phyloP scores from a whole-genome alignment of 163 green algal genomes.

The Scenedesmus sp. region DNA sequence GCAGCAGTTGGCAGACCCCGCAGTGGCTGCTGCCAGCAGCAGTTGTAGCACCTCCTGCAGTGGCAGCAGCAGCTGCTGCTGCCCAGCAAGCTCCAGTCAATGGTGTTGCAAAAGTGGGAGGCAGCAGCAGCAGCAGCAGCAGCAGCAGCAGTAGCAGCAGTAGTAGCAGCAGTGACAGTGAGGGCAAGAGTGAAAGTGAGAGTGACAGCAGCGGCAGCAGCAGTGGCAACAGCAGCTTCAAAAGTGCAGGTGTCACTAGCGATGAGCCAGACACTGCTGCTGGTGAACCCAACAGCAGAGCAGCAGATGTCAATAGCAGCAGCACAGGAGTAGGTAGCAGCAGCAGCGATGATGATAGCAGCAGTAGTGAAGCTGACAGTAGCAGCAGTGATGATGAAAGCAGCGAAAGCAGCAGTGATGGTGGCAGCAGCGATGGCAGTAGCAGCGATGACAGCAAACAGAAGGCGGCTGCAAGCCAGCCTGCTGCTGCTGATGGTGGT shows the following conservation, averaged over 20 bases:
- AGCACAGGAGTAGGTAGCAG: background rate
- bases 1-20: background rate
- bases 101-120: background rate
- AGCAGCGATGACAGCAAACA: background rate
- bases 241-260: background rate
- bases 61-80: background rate
- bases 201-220: background rate
- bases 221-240: background rate
- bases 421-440: background rate
- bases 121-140: background rate
- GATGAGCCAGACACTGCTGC: background rate
- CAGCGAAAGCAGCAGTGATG: background rate
- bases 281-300: background rate
- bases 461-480: background rate
- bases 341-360: background rate
- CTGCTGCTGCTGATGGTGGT: background rate
- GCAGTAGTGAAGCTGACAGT: background rate
- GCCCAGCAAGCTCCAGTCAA: background rate
- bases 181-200: background rate
- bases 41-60: background rate
- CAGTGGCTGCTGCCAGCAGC: background rate
- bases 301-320: background rate
- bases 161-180: background rate
- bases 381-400: background rate
- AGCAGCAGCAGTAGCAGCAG: background rate